phyloP scores from a whole-genome alignment of 1,139 yeast species.

The Yamadazyma diospyri region DNA sequence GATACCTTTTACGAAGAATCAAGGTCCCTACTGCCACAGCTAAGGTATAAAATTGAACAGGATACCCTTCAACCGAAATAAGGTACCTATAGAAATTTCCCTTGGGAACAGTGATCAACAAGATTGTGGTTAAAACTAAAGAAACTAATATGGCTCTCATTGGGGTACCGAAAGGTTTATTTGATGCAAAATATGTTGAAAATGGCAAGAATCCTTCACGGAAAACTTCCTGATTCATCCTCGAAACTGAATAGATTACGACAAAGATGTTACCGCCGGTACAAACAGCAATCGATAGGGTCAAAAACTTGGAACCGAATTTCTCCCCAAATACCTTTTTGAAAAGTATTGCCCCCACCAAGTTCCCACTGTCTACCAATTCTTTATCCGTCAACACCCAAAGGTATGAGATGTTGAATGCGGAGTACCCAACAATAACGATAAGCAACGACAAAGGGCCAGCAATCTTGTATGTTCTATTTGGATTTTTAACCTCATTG shows the following conservation, averaged over 20 bases:
- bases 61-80: slow-evolving; percentile 71
- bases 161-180: slow-evolving; percentile 58
- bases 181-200: slow-evolving; percentile 49
- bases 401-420: slow-evolving; percentile 55
- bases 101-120: slow-evolving; percentile 51
- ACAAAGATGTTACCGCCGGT: slow-evolving; percentile 65
- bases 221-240: slow-evolving; percentile 63
- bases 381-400: slow-evolving; percentile 53
- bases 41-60: slow-evolving; percentile 49
- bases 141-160: slow-evolving; percentile 43
- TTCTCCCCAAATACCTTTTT: slow-evolving; percentile 51
- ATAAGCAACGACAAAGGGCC: slow-evolving; percentile 54
- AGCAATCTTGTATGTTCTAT: slow-evolving; percentile 53
- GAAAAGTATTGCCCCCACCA: slow-evolving; percentile 57
- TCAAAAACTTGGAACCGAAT: slow-evolving; percentile 51
- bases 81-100: slow-evolving; percentile 80
- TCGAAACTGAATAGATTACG: slow-evolving; percentile 54
- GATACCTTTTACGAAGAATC: slow-evolving; percentile 44
- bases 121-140: slow-evolving; percentile 15
- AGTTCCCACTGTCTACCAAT: slow-evolving; percentile 50
- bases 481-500: slow-evolving; percentile 58
- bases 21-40: slow-evolving; percentile 52
- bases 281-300: slow-evolving; percentile 55
- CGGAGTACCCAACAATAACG: slow-evolving; percentile 47
- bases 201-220: slow-evolving; percentile 61